Conservation (phyloP, 108 stramenopile genomes). For the Fragilariopsis cylindrus region DNA sequence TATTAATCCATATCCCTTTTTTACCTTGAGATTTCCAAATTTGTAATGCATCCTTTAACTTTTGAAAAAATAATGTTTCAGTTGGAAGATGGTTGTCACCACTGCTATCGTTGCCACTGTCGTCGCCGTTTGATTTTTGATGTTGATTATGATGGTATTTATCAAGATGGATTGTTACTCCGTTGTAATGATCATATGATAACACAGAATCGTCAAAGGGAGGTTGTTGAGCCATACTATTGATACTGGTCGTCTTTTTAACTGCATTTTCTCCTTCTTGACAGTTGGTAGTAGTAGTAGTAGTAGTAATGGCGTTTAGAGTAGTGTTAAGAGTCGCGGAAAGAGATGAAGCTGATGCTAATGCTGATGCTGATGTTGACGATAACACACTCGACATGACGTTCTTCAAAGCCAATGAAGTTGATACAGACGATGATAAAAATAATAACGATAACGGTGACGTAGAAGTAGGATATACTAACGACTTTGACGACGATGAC, state of each 20-base stretch:
- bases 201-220: conserved; percentile 61
- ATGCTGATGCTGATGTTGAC: background rate
- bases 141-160: background rate
- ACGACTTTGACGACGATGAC: background rate
- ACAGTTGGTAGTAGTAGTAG: background rate
- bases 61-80: background rate
- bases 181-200: conserved; percentile 69
- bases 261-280: background rate
- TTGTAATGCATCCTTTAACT: conserved; percentile 33
- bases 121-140: background rate
- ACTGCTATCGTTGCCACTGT: too few relatives aligned
- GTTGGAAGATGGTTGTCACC: too few relatives aligned
- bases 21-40: conserved; percentile 55
- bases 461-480: background rate
- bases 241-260: background rate
- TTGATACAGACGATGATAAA: background rate
- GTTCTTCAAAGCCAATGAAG: too few relatives aligned
- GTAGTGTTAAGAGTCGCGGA: background rate
- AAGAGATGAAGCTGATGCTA: too few relatives aligned
- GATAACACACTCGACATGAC: background rate
- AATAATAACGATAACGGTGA: background rate
- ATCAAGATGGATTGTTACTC: conserved; percentile 60
- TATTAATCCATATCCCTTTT: conserved; percentile 80
- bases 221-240: background rate
- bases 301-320: background rate